Conservation (phyloP, 73 alveolate species). For the Tetrahymena malaccensis region DNA sequence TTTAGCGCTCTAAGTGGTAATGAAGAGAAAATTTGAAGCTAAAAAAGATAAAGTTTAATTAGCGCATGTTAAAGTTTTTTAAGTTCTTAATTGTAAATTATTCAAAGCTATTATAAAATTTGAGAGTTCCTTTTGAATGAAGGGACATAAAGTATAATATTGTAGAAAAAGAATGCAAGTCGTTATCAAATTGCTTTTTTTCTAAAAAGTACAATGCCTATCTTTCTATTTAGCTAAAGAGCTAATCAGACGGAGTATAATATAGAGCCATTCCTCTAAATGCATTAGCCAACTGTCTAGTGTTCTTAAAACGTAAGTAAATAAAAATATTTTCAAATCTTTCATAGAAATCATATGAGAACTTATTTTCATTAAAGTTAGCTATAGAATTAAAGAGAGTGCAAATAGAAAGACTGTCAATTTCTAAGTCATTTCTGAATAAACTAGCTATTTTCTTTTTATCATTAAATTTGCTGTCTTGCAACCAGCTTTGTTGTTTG, state of each 20-base stretch:
- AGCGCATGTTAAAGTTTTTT: background rate
- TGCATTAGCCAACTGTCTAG: background rate
- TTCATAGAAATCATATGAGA: background rate
- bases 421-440: background rate
- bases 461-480: background rate
- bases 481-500: background rate
- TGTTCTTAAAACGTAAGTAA: background rate
- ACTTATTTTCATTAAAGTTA: background rate
- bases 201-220: background rate
- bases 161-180: background rate
- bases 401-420: background rate
- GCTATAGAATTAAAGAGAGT: background rate
- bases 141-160: background rate
- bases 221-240: background rate
- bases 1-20: background rate
- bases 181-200: background rate
- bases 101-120: background rate
- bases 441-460: background rate
- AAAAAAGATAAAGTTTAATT: background rate
- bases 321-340: background rate
- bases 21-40: background rate
- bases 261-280: background rate
- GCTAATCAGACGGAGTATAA: background rate
- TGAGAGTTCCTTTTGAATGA: background rate
- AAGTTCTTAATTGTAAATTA: background rate